phyloP scores from a whole-genome alignment of 73 alveolate species.

The Symbiodinium natans region DNA sequence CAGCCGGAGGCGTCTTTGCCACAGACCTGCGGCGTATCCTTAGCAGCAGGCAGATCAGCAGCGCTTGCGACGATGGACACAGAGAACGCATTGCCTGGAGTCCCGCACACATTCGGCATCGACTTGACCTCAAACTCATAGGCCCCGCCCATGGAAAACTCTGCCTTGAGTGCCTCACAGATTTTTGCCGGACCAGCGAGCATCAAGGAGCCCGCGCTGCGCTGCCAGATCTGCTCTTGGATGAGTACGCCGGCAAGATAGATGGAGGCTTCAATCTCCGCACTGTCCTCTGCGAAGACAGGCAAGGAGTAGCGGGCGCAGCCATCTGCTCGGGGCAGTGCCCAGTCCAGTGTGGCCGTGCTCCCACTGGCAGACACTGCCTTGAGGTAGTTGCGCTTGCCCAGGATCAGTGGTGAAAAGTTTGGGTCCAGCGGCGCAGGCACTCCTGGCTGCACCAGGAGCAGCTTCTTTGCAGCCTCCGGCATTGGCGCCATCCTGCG shows the following conservation, averaged over 20 bases:
- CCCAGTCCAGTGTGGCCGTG: constrained; percentile 44
- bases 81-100: constrained; percentile 52
- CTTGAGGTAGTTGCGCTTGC: constrained; percentile 20
- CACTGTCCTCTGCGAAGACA: neutral
- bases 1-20: constrained; percentile 78
- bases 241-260: constrained; percentile 53
- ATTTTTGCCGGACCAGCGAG: constrained; percentile 74
- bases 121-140: constrained; percentile 79
- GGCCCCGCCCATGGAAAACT: constrained; percentile 59
- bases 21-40: constrained; percentile 75
- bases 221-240: constrained; percentile 62
- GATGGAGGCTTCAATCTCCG: constrained; percentile 41
- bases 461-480: neutral
- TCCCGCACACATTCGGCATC: constrained; percentile 88
- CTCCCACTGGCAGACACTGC: neutral
- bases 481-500: neutral
- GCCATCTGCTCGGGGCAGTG: constrained; percentile 83
- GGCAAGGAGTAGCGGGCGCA: constrained; percentile 28
- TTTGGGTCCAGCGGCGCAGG: constrained; percentile 78
- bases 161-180: constrained; percentile 54
- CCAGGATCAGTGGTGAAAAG: constrained; percentile 73
- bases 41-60: constrained; percentile 37
- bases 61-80: constrained; percentile 35
- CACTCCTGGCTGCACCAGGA: constrained; percentile 7
- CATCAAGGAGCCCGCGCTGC: constrained; percentile 57